Evolutionary conservation across 441 rosid genomes (phyloP).

Genomic region (Pelargonium fulgidum): DNA sequence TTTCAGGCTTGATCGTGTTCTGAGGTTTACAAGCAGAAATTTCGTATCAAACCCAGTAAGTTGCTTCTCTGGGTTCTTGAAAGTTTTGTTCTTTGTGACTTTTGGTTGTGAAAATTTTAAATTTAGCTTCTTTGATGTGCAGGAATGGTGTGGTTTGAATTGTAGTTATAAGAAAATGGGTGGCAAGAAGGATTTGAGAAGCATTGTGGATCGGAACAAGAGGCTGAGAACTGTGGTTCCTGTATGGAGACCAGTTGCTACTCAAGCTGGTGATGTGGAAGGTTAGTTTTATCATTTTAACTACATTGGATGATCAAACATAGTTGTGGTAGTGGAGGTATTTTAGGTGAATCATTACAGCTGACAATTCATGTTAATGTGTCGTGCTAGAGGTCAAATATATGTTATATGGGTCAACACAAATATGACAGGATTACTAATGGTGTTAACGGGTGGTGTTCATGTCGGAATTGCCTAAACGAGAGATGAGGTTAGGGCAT

Average conservation of each 20-base stretch:
- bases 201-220: conserved; percentile 27
- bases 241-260: conserved; percentile 53
- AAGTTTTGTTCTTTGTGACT: background rate
- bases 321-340: background rate
- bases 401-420: no score
- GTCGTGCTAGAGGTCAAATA: no score
- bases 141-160: conserved; percentile 27
- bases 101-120: background rate
- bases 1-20: conserved; percentile 38
- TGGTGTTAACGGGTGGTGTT: no score
- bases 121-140: background rate
- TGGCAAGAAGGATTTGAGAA: conserved; percentile 23
- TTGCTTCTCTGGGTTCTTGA: conserved; percentile 18
- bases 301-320: background rate
- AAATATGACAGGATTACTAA: no score
- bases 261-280: conserved; percentile 33
- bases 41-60: conserved; percentile 30
- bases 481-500: no score
- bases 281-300: conserved; percentile 29
- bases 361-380: background rate
- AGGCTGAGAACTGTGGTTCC: conserved; percentile 33
- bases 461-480: no score
- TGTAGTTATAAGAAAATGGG: conserved; percentile 25
- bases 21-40: conserved; percentile 28
- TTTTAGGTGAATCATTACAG: background rate